These are phyloP conservation scores for Hypoxylon crocopeplum DNA, from an alignment of 495 filamentous ascomycete genomes.

Conservation along the genomic window DNA sequence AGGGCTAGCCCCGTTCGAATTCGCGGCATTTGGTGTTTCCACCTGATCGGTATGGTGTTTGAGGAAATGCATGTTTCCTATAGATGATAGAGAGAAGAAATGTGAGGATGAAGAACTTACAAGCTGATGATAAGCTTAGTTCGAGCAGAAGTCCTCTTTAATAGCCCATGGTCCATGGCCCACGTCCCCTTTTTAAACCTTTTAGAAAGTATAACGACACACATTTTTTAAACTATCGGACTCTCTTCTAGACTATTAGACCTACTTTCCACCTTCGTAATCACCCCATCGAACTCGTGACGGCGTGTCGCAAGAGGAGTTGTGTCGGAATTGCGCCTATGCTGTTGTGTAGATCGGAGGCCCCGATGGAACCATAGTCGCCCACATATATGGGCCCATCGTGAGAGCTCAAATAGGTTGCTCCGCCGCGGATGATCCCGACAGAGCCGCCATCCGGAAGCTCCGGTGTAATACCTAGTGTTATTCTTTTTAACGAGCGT, in stretches of 20 bases:
- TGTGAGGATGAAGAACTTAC: conserved; percentile 1
- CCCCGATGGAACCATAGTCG: conserved; percentile 29
- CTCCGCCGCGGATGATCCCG: conserved; percentile 32
- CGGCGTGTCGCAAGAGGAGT: conserved; percentile 32
- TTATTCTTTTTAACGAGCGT: conserved; percentile 8
- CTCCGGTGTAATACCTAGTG: conserved; percentile 5
- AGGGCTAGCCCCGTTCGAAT: conserved; percentile 6
- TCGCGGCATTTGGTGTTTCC: conserved; percentile 22
- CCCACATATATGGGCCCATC: conserved; percentile 39
- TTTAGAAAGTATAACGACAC: conserved; percentile 7
- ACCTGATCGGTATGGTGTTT: conserved; percentile 29
- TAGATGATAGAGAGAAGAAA: conserved; percentile 4
- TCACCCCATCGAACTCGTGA: conserved; percentile 35
- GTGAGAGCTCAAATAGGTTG: conserved; percentile 13
- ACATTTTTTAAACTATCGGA: background rate
- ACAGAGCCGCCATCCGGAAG: conserved; percentile 27
- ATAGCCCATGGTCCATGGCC: conserved; percentile 12
- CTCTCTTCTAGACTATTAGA: background rate
- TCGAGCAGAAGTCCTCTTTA: background rate
- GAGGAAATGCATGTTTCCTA: conserved; percentile 29
- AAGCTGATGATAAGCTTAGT: conserved; percentile 9
- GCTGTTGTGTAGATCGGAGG: conserved; percentile 20
- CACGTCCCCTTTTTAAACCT: conserved; percentile 21
- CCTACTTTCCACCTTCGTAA: conserved; percentile 9
- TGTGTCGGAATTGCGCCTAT: conserved; percentile 1